Evolutionary conservation across 495 filamentous ascomycete genomes (phyloP).

Genomic region (Massariosphaeria phaeospora): DNA sequence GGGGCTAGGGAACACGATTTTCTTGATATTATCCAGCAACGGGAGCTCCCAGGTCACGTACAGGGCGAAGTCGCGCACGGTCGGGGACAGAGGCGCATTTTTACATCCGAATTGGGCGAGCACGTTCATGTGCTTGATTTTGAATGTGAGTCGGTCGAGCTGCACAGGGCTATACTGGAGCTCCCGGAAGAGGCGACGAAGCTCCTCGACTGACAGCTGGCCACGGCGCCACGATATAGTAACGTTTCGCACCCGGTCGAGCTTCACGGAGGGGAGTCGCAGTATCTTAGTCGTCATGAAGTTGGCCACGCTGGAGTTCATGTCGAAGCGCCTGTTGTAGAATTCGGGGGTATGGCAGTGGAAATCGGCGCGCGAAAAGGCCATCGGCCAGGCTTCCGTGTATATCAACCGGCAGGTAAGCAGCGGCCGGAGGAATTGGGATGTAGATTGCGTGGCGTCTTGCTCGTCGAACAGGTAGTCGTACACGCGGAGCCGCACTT

Average conservation of each 20-base stretch:
- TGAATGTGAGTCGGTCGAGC: conserved; percentile 9
- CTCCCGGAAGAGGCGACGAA: conserved; percentile 1
- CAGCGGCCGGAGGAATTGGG: conserved; percentile 3
- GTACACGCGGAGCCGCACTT: conserved; percentile 17
- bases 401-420: conserved; percentile 14
- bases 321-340: too few relatives aligned
- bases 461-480: conserved; percentile 14
- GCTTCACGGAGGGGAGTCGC: conserved; percentile 3
- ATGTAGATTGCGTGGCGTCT: not conserved
- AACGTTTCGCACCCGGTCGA: conserved; percentile 3
- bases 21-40: conserved; percentile 11
- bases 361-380: conserved; percentile 12
- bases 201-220: not conserved
- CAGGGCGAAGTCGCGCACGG: not conserved
- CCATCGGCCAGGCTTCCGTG: conserved; percentile 3
- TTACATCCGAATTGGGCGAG: not conserved
- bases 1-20: conserved; percentile 8
- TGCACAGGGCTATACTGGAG: not conserved
- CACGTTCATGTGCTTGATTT: not conserved
- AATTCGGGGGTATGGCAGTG: not conserved
- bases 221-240: not conserved
- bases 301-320: not conserved
- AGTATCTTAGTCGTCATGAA: conserved; percentile 5
- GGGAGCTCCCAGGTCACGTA: conserved; percentile 6
- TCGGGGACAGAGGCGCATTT: not conserved